Base-by-base conservation (phyloP, 345 rosid genomes). In the Boechera retrofracta region DNA sequence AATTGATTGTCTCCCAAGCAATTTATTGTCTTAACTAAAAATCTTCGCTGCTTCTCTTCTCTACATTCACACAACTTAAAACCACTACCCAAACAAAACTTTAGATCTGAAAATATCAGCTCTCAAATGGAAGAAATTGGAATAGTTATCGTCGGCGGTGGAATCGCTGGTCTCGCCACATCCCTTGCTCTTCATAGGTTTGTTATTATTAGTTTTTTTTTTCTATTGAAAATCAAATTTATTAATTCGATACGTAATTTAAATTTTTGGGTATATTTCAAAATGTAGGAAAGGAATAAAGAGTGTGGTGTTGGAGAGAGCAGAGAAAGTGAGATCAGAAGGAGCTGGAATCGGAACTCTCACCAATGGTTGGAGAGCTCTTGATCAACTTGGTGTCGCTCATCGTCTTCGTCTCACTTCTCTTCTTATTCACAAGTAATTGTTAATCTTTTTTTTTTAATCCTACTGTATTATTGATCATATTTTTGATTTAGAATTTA, bases 311-410 rank as follows among this genome's bases (percentile, higher is more conserved):
- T 56, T 88, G 67, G 95, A 88, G 55, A 80, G 82, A 77, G 84
- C 88, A 0, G 85, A 85, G 63, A 58, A 63, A 4, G 80, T 86
- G 41, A 51, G 91, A 58, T 76, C 85, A 1, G 72, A 86, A 7
- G 91, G 92, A 75, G 81, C 85, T 47, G 89, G 80, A 18, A 86
- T 90, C 1, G 77, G 68, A 6, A 70, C 89, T 16, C 83, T 71
- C 9, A 31, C 80, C 10, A 90, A 88, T 72, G 95, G 95, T 8
- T 90, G 92, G 91, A 80, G 67, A 9, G 95, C 87, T 4, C 87
- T 90, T 4, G 83, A 87, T 64, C 84, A 85, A 36, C 90, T 88
- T 33, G 86, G 87, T 8, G 81, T 86, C 15, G 88, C 64, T 53
- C 56, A 83, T 4, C 64, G 57, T 5, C 90, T 90, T 69, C 79